phyloP scores from a whole-genome alignment of 2,329 filamentous ascomycete genomes.

The Erysiphe neolycopersici region DNA sequence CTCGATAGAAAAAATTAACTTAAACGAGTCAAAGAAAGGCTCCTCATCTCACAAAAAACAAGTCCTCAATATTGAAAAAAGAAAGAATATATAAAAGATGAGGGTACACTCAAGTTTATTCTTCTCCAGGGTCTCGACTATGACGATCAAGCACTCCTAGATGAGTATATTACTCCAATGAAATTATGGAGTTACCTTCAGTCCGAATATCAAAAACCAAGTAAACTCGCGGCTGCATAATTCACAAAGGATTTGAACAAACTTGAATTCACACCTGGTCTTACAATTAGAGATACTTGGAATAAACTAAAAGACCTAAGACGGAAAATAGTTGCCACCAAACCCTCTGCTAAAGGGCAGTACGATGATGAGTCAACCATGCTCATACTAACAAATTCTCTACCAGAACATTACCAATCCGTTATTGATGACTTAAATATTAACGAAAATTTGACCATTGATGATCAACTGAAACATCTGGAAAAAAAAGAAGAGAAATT shows the following conservation, averaged over 20 bases:
- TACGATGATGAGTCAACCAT: background rate
- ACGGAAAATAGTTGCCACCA: background rate
- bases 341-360: background rate
- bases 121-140: background rate
- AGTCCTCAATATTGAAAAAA: background rate
- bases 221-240: background rate
- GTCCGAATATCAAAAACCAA: background rate
- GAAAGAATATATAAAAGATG: background rate
- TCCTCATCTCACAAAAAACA: background rate
- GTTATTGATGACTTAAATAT: background rate
- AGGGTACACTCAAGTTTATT: background rate
- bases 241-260: background rate
- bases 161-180: background rate
- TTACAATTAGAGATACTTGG: too few species aligned
- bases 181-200: background rate
- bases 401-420: background rate
- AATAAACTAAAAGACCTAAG: too few species aligned
- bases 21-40: too few species aligned
- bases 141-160: background rate
- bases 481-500: background rate
- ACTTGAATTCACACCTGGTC: too few species aligned
- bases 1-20: too few species aligned
- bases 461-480: background rate
- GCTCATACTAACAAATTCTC: background rate
- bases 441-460: background rate